Percentiles rank a stretch among this genome's conserved stretches.
Conservation (phyloP, 768 basidiomycete species). For the Lyophyllum semitale region DNA sequence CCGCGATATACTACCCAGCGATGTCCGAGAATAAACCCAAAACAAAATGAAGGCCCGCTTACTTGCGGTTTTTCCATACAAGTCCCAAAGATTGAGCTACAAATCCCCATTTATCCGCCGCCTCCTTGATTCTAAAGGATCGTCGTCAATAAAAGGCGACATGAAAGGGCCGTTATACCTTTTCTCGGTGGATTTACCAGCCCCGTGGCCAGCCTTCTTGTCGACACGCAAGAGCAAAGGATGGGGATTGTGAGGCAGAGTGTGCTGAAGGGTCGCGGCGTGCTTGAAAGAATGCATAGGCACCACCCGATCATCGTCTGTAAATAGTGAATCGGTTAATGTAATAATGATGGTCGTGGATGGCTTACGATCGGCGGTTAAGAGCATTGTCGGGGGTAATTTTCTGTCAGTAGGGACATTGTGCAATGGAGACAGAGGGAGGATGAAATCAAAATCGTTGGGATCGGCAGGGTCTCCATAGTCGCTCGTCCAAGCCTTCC, state of each 20-base stretch:
- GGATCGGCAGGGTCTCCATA: constrained; percentile 77
- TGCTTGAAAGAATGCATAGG: constrained; percentile 86
- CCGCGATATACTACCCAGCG: too few relatives aligned
- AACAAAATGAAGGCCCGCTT: constrained; percentile 14
- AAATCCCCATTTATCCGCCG: constrained; percentile 78
- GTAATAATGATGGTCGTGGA: neutral
- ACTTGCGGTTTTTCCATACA: constrained; percentile 34
- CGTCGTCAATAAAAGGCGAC: neutral
- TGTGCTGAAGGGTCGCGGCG: constrained; percentile 76
- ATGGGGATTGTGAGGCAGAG: constrained; percentile 61
- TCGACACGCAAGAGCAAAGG: constrained; percentile 79
- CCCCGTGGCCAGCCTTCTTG: constrained; percentile 79
- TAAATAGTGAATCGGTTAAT: neutral
- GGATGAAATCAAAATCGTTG: constrained; percentile 83
- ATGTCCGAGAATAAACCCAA: constrained; percentile 9
- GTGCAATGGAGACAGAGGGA: constrained; percentile 78
- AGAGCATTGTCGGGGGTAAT: constrained; percentile 71
- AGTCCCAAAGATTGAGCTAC: constrained; percentile 66
- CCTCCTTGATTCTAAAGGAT: constrained; percentile 64
- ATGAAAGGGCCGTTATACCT: constrained; percentile 39
- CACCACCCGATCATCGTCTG: constrained; percentile 87
- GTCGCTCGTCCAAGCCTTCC: constrained; percentile 77
- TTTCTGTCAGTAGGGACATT: constrained; percentile 64
- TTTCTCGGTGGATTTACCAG: constrained; percentile 76
- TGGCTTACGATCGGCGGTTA: constrained; percentile 79